phyloP scores from a whole-genome alignment of 1,139 yeast genomes.

The Geotrichum carabidarum region DNA sequence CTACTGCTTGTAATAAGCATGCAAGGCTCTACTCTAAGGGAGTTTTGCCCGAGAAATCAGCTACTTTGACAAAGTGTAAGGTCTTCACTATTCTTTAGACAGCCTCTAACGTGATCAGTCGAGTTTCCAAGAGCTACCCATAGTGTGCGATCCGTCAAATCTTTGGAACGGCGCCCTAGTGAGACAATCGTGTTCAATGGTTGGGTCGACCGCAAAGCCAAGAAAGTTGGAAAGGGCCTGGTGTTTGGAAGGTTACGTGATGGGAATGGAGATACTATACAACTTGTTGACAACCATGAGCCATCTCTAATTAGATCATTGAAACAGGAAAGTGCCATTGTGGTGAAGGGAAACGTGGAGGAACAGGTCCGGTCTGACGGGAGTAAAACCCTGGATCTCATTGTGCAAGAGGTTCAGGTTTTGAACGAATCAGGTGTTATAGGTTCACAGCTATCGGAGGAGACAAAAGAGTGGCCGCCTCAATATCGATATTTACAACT shows the following conservation, averaged over 20 bases:
- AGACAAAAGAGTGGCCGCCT: conserved; percentile 55
- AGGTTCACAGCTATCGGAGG: conserved; percentile 65
- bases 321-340: conserved; percentile 72
- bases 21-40: conserved; percentile 2
- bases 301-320: conserved; percentile 47
- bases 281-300: conserved; percentile 52
- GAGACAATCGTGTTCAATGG: conserved; percentile 50
- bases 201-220: conserved; percentile 74
- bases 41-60: conserved; percentile 17
- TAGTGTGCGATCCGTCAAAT: conserved; percentile 18
- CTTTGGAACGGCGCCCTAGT: neutral
- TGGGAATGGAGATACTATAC: conserved; percentile 59
- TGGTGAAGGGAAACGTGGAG: conserved; percentile 55
- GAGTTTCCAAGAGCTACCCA: conserved; percentile 24
- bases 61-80: conserved; percentile 22
- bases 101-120: conserved; percentile 15
- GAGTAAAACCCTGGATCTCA: conserved; percentile 51
- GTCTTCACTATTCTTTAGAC: neutral
- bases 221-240: conserved; percentile 52
- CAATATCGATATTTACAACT: conserved; percentile 77
- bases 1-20: neutral
- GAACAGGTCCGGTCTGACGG: conserved; percentile 29
- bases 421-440: conserved; percentile 62
- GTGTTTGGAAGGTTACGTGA: conserved; percentile 75
- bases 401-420: conserved; percentile 48